Evolutionary conservation across 192 early-diverging fungal species (phyloP).

Genomic region (Coemansia sp.): DNA sequence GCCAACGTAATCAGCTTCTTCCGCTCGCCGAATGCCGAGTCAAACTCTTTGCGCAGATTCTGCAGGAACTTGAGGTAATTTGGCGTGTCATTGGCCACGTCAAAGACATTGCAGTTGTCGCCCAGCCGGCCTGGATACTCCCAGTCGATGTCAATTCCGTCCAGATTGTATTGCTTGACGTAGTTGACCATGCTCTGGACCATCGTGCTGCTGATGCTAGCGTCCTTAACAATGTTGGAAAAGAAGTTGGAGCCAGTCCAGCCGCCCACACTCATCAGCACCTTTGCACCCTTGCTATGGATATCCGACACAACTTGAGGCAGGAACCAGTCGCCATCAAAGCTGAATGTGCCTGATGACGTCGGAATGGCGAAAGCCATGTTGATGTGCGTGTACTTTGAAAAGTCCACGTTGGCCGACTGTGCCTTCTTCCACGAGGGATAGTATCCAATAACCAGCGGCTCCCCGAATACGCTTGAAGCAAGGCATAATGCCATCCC

Average conservation of each 20-base stretch:
- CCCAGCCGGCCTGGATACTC: constrained; percentile 64
- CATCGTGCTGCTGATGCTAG: constrained; percentile 51
- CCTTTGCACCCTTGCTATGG: constrained; percentile 59
- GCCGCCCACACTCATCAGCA: constrained; percentile 65
- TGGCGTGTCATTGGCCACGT: constrained; percentile 58
- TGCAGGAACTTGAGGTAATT: constrained; percentile 64
- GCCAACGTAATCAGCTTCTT: constrained; percentile 67
- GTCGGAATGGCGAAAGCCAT: constrained; percentile 60
- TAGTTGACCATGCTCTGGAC: constrained; percentile 61
- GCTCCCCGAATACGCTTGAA: constrained; percentile 30
- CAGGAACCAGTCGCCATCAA: constrained; percentile 39
- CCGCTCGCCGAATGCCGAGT: constrained; percentile 14
- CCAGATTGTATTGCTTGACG: constrained; percentile 53
- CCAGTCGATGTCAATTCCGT: constrained; percentile 72
- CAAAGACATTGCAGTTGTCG: constrained; percentile 44
- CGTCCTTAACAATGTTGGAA: constrained; percentile 55
- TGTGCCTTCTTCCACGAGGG: constrained; percentile 40
- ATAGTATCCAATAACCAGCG: constrained; percentile 41
- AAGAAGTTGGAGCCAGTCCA: constrained; percentile 72
- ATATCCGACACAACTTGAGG: constrained; percentile 49
- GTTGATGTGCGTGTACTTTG: constrained; percentile 67
- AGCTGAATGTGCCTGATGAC: constrained; percentile 36
- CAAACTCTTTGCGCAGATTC: constrained; percentile 50
- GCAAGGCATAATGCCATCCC: constrained; percentile 25
- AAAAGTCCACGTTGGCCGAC: constrained; percentile 22